Conservation (phyloP, 139 green algal genomes). For the Nannochloris sp. region DNA sequence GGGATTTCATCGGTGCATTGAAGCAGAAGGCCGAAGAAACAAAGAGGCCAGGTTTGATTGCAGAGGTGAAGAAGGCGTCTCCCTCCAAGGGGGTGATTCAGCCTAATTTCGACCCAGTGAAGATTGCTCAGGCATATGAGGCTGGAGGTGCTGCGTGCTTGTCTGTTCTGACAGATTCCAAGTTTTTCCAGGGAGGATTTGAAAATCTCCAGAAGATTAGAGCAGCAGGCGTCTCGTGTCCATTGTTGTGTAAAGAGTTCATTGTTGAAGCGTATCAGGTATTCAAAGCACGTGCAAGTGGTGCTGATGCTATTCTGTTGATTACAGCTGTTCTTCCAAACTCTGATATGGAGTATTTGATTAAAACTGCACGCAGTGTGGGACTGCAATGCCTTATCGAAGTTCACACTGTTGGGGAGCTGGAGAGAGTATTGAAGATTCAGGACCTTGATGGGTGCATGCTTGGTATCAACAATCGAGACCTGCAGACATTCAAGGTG, state of each 20-base stretch:
- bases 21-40: conserved; percentile 25
- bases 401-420: conserved; percentile 83
- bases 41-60: conserved; percentile 85
- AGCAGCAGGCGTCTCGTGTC: conserved; percentile 67
- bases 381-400: conserved; percentile 73
- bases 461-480: conserved; percentile 98
- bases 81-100: conserved; percentile 91
- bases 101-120: conserved; percentile 90
- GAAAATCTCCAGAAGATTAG: conserved; percentile 71
- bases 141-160: conserved; percentile 90
- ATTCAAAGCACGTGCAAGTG: conserved; percentile 52
- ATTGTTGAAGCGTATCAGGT: conserved; percentile 97
- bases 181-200: conserved; percentile 89
- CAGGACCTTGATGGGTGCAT: conserved; percentile 66
- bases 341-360: conserved; percentile 83
- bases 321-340: conserved; percentile 97
- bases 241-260: conserved; percentile 99
- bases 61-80: conserved; percentile 97
- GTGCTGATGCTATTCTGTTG: conserved; percentile 92
- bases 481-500: conserved; percentile 95
- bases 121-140: conserved; percentile 86
- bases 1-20: conserved; percentile 87
- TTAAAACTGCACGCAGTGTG: conserved; percentile 59
- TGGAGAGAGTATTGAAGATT: conserved; percentile 83
- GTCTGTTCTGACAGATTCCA: conserved; percentile 88